Percentiles rank a stretch among this genome's conserved stretches.
phyloP scores from a whole-genome alignment of 2,329 filamentous ascomycete genomes.

The Penicillium polonicum region DNA sequence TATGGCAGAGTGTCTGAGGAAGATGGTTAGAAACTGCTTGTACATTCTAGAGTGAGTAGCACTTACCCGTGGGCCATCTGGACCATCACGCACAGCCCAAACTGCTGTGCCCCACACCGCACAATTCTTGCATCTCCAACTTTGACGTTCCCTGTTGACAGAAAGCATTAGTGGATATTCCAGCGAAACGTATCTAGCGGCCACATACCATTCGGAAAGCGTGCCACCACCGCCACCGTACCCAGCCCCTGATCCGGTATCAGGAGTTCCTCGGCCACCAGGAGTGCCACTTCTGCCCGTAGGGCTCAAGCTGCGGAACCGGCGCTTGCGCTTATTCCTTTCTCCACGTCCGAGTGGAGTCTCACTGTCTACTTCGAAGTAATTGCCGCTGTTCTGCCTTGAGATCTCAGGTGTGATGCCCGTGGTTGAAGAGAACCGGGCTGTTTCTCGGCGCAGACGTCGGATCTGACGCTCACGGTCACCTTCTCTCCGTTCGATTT shows the following conservation, averaged over 20 bases:
- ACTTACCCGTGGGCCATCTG: slow-evolving; percentile 75
- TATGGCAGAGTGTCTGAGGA: slow-evolving; percentile 78
- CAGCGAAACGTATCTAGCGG: background rate
- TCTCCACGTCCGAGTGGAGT: slow-evolving; percentile 90
- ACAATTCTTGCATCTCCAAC: slow-evolving; percentile 88
- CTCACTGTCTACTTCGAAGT: slow-evolving; percentile 62
- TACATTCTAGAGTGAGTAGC: slow-evolving; percentile 2
- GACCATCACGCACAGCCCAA: slow-evolving; percentile 93
- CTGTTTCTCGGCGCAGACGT: slow-evolving; percentile 83
- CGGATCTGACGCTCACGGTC: slow-evolving; percentile 90
- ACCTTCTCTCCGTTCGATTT: slow-evolving; percentile 95
- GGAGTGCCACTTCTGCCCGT: slow-evolving; percentile 66
- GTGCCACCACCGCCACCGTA: slow-evolving; percentile 65
- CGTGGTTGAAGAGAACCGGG: slow-evolving; percentile 81
- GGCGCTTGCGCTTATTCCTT: slow-evolving; percentile 89
- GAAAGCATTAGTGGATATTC: slow-evolving; percentile 8
- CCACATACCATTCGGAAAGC: slow-evolving; percentile 60
- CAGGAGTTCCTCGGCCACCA: slow-evolving; percentile 75
- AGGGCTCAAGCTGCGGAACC: slow-evolving; percentile 86
- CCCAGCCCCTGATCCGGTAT: slow-evolving; percentile 61
- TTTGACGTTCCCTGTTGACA: slow-evolving; percentile 63
- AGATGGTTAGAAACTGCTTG: slow-evolving; percentile 18
- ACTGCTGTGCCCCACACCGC: slow-evolving; percentile 83
- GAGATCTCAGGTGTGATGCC: slow-evolving; percentile 77
- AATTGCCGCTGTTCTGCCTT: slow-evolving; percentile 49